Conservation (phyloP, 2,329 filamentous ascomycete species). For the Plenodomus biglobosus region DNA sequence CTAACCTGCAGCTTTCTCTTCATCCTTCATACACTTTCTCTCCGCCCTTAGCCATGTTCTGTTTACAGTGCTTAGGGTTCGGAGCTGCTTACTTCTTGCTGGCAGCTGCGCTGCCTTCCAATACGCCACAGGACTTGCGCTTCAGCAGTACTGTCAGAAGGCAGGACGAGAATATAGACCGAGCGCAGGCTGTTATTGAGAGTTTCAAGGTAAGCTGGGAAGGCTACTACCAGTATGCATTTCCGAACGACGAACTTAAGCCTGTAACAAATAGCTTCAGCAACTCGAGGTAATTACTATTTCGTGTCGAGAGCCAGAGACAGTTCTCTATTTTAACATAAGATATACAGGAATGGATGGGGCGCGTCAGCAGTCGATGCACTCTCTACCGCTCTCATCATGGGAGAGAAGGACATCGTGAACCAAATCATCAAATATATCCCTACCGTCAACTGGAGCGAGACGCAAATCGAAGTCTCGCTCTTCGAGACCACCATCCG, state of each 20-base stretch:
- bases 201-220: constrained; percentile 41
- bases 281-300: constrained; percentile 65
- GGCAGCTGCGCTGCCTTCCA: constrained; percentile 16
- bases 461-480: constrained; percentile 62
- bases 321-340: too few species aligned
- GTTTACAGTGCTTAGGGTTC: neutral
- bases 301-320: neutral
- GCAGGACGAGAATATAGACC: constrained; percentile 15
- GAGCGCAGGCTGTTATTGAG: constrained; percentile 40
- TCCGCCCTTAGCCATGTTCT: neutral
- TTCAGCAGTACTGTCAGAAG: constrained; percentile 7
- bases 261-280: constrained; percentile 66
- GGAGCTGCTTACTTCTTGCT: neutral
- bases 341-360: constrained; percentile 69
- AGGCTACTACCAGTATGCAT: constrained; percentile 69
- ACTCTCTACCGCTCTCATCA: constrained; percentile 75
- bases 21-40: neutral
- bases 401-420: constrained; percentile 69
- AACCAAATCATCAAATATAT: constrained; percentile 71
- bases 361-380: constrained; percentile 81
- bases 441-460: constrained; percentile 68
- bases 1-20: neutral
- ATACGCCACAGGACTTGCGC: constrained; percentile 7
- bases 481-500: constrained; percentile 91
- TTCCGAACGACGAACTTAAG: constrained; percentile 73